A percentile compares a stretch with the other conserved stretches of the same genome.
Evolutionary conservation across 495 filamentous ascomycete genomes (phyloP).

Genomic region (Lasiosphaeria hispida): DNA sequence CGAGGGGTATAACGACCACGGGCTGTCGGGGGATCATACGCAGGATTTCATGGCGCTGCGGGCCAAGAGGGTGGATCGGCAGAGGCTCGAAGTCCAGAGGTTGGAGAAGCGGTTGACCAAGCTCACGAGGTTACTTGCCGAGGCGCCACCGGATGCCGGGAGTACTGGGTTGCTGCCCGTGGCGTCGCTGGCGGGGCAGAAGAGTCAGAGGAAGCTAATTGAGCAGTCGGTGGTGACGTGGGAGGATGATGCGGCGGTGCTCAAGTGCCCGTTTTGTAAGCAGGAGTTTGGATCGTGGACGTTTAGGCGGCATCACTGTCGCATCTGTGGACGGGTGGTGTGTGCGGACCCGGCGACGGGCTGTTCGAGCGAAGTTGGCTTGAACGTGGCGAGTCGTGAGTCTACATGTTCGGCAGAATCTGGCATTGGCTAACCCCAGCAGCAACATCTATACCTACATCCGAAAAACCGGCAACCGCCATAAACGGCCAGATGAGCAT

Average conservation of each 20-base stretch:
- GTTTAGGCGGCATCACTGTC: constrained; percentile 89
- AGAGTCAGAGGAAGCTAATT: constrained; percentile 67
- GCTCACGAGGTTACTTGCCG: constrained; percentile 78
- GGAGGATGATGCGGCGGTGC: constrained; percentile 85
- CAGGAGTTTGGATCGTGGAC: constrained; percentile 90
- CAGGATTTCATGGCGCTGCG: constrained; percentile 63
- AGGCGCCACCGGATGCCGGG: constrained; percentile 58
- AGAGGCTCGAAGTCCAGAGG: constrained; percentile 78
- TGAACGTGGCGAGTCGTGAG: constrained; percentile 71
- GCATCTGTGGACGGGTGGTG: constrained; percentile 87
- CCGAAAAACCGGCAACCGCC: constrained; percentile 56
- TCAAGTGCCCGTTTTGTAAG: constrained; percentile 85
- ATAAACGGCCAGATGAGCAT: constrained; percentile 57
- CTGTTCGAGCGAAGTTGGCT: constrained; percentile 79
- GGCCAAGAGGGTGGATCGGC: constrained; percentile 76
- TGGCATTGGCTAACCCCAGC: background rate
- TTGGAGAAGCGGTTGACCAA: constrained; percentile 90
- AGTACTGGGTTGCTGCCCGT: constrained; percentile 33
- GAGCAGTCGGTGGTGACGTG: constrained; percentile 92
- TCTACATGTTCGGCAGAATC: background rate
- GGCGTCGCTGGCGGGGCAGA: constrained; percentile 40
- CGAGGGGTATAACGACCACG: constrained; percentile 93
- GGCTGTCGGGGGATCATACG: constrained; percentile 66
- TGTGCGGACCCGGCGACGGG: constrained; percentile 80
- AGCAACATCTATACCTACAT: constrained; percentile 38